Base-by-base conservation (phyloP, 495 filamentous ascomycete genomes). In the Aspergillus bridgeri region DNA sequence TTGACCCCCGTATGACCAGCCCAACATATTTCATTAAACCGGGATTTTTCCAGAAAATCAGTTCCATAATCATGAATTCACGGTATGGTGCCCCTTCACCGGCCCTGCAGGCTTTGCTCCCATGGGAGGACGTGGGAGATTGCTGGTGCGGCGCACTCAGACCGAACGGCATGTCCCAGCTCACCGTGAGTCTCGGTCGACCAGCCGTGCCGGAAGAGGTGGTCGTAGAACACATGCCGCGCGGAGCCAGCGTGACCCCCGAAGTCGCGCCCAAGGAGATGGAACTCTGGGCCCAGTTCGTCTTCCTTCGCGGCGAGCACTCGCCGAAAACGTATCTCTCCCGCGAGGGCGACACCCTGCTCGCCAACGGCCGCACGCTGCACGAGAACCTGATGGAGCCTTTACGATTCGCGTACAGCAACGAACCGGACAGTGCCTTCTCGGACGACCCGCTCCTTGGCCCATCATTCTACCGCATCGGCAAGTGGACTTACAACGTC, bases 121-220 rank as follows among this genome's bases (percentile, higher is more conserved):
- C 69, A 1, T 80, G 79, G 79, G 59, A 74, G 13, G 79, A 80
- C 22, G 55, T 67, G 6, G 75, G 73, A n/a, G 79, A 81, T 27
- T 75, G 76, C 57, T 81, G 76, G 77, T 82, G 79, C 58, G 71
- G 63, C 33, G 65, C 65, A 23, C 68, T 69, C 18, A 66, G 67
- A 8, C 46, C 7, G 13, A 11, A 68, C 20, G 76, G 75, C 5
- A 68, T 71, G 44, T 53, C 75, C 6, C 79, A 82, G 54, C 60
- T 82, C 5, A 54, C 66, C 9, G 63, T 79, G 5, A 29, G 60
- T 0, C 65, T 80, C 0, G 61, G 68, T 6, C 69, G 63, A 13
- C 56, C 57, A 1, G 78, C 80, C 21, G 67, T 78, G 5, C 76
- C 78, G 0, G 76, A 80, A 42, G 76, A 80, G 22, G 64, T 81